phyloP scores from a whole-genome alignment of 371 early-diverging fungal genomes.

The Synchytrium microbalum region DNA sequence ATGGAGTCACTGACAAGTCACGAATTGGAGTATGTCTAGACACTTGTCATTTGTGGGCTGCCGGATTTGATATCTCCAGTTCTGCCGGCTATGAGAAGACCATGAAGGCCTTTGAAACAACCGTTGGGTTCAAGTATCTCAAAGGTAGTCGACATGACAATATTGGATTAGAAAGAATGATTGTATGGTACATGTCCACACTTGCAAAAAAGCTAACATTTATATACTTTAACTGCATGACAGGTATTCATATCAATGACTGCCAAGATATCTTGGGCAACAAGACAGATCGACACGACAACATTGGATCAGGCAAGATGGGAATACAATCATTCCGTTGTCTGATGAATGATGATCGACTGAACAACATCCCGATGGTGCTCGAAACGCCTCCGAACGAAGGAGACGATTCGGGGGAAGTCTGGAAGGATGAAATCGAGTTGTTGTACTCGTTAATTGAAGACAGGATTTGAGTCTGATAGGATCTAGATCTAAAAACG shows the following conservation, averaged over 20 bases:
- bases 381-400: constrained; percentile 53
- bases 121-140: constrained; percentile 50
- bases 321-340: constrained; percentile 49
- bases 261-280: constrained; percentile 38
- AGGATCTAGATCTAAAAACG: no score
- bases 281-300: constrained; percentile 54
- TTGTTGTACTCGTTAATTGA: constrained; percentile 26
- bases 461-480: constrained; percentile 5
- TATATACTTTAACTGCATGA: no score
- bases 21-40: constrained; percentile 62
- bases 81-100: constrained; percentile 37
- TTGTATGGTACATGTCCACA: no score
- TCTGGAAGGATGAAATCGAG: constrained; percentile 23
- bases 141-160: no score
- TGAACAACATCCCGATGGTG: constrained; percentile 50
- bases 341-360: constrained; percentile 47
- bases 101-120: constrained; percentile 43
- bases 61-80: constrained; percentile 57
- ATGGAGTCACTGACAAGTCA: constrained; percentile 40
- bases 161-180: no score
- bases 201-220: no score
- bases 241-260: constrained; percentile 65
- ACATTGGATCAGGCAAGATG: constrained; percentile 55
- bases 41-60: constrained; percentile 61
- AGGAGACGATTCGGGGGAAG: constrained; percentile 20